Evolutionary conservation across 2,329 filamentous ascomycete species (phyloP).

Genomic region (Trichoderma sp.): DNA sequence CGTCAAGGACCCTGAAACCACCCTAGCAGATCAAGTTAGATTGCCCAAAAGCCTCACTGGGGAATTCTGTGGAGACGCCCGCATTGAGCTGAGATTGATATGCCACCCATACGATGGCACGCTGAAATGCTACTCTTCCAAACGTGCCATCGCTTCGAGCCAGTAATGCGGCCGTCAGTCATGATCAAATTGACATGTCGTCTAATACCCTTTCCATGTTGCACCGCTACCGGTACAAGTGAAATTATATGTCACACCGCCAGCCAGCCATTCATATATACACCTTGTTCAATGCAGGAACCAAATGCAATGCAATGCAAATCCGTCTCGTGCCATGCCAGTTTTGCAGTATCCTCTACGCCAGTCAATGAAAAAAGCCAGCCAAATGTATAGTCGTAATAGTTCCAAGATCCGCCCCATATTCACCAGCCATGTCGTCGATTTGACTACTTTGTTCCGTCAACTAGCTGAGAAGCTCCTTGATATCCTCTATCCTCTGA

Average conservation of each 20-base stretch:
- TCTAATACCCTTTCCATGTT: slow-evolving; percentile 5
- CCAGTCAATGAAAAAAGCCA: slow-evolving; percentile 10
- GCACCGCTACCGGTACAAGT: not conserved
- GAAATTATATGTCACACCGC: slow-evolving; percentile 11
- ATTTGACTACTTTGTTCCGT: not conserved
- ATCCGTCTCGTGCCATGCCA: not conserved
- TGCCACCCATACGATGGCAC: not conserved
- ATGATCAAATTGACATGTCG: slow-evolving; percentile 9
- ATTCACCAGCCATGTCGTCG: not conserved
- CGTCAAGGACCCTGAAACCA: slow-evolving; percentile 15
- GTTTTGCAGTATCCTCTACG: slow-evolving; percentile 10
- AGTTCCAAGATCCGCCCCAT: not conserved
- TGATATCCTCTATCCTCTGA: slow-evolving; percentile 91
- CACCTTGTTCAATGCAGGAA: not conserved
- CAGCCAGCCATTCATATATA: not conserved
- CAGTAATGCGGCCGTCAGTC: not conserved
- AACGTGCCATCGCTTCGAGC: not conserved
- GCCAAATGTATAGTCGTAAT: not conserved
- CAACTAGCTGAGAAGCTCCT: slow-evolving; percentile 73
- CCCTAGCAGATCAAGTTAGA: slow-evolving; percentile 21
- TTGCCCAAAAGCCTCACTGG: slow-evolving; percentile 11
- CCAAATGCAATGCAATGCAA: not conserved
- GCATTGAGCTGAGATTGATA: slow-evolving; percentile 16
- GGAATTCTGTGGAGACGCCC: slow-evolving; percentile 4
- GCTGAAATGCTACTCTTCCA: not conserved